A percentile compares a stretch with the other conserved stretches of the same genome.
Conservation (phyloP, 176 grass and related monocot genomes). For the Aegilops bicornis region DNA sequence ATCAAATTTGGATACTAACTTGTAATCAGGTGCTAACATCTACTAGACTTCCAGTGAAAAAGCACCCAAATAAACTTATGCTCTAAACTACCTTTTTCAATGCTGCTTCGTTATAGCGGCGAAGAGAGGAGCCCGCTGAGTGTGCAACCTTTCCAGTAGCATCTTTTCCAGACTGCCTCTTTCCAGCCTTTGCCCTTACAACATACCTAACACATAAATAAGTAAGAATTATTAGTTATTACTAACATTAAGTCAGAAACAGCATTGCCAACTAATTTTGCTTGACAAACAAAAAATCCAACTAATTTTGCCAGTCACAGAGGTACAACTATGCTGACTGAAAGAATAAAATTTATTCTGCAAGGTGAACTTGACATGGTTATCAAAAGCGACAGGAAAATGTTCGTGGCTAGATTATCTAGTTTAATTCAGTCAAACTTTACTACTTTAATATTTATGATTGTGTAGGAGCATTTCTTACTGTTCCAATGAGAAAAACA, state of each 20-base stretch:
- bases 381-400: not conserved
- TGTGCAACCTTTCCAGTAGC: constrained; percentile 86
- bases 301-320: not conserved
- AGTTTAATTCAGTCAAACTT: not conserved
- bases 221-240: not conserved
- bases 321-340: not conserved
- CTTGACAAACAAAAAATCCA: not conserved
- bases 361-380: not conserved
- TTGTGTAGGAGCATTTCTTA: not conserved
- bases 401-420: not conserved
- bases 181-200: constrained; percentile 95
- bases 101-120: constrained; percentile 87
- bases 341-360: not conserved
- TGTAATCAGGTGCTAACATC: not conserved
- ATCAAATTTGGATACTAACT: constrained; percentile 16
- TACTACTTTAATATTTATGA: not conserved
- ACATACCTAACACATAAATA: constrained; percentile 72
- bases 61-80: not conserved
- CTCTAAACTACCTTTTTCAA: constrained; percentile 68
- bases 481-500: not conserved
- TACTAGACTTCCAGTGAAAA: not conserved
- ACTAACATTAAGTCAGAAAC: not conserved
- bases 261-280: not conserved
- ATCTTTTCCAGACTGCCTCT: constrained; percentile 94
- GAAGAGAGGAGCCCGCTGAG: constrained; percentile 89